Evolutionary conservation across 208 protist genomes (phyloP).

Genomic region (Acanthamoeba castellanii): DNA sequence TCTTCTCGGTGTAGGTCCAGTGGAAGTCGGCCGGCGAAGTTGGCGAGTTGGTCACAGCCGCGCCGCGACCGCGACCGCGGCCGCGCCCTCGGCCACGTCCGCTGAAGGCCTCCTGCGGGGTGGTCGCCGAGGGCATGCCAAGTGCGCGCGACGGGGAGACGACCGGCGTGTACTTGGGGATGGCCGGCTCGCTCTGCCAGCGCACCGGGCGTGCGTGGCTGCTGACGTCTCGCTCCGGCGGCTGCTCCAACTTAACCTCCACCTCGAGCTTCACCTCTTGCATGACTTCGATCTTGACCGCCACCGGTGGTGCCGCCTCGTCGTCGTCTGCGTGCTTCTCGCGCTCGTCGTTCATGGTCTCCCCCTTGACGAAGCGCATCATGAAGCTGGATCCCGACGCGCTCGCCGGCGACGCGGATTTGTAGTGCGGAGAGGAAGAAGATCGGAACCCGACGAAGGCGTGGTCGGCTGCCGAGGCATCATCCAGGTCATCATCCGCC

Average conservation of each 20-base stretch:
- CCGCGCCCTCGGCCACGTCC: conserved; percentile 15
- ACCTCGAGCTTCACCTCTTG: not conserved
- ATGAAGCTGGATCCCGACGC: not conserved
- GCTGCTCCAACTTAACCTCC: not conserved
- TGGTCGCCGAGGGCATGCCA: not conserved
- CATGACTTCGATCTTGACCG: not conserved
- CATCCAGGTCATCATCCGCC: not conserved
- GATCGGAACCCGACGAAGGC: conserved; percentile 24
- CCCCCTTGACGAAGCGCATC: conserved; percentile 38
- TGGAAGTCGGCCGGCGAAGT: conserved; percentile 26
- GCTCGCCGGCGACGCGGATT: not conserved
- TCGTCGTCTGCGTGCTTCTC: not conserved
- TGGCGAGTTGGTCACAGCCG: not conserved
- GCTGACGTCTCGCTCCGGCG: not conserved
- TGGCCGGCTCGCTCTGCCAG: conserved; percentile 43
- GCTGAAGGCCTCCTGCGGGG: not conserved
- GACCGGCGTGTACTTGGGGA: conserved; percentile 16
- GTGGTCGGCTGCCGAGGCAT: not conserved
- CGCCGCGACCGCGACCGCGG: conserved; percentile 2
- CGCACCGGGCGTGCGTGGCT: not conserved
- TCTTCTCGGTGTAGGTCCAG: conserved; percentile 1
- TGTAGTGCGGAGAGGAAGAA: not conserved
- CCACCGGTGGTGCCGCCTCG: not conserved
- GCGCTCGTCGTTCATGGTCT: not conserved
- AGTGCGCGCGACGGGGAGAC: conserved; percentile 8